These are phyloP conservation scores for Sungouiozyma ichnusensis DNA, from an alignment of 805 yeast species.

Conservation along the genomic window DNA sequence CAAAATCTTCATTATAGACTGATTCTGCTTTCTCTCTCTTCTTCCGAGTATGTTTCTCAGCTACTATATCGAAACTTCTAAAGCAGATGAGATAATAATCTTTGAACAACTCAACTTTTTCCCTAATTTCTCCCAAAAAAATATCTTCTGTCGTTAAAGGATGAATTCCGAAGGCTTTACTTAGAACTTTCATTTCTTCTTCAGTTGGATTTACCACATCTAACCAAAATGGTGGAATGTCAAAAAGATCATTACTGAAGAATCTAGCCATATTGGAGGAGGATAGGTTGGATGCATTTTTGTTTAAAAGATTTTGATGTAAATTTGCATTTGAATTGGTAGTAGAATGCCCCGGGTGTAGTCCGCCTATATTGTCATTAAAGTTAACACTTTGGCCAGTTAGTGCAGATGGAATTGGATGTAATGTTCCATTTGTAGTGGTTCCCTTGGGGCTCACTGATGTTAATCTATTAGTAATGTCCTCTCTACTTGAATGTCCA, in stretches of 20 bases:
- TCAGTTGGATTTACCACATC: conserved; percentile 90
- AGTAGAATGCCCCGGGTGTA: not conserved
- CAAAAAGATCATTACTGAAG: conserved; percentile 10
- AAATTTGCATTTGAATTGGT: not conserved
- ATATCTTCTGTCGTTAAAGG: conserved; percentile 96
- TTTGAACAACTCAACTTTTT: conserved; percentile 85
- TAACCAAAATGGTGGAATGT: conserved; percentile 76
- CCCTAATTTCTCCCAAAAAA: conserved; percentile 85
- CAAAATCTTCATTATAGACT: not conserved
- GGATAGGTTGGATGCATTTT: conserved; percentile 9
- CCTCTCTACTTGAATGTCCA: conserved; percentile 1
- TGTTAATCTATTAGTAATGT: conserved; percentile 3
- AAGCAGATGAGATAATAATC: conserved; percentile 90
- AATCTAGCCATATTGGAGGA: not conserved
- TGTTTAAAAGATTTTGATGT: conserved; percentile 5
- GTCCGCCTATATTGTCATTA: conserved; percentile 1
- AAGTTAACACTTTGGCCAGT: not conserved
- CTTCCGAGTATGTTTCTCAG: conserved; percentile 50
- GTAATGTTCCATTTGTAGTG: not conserved
- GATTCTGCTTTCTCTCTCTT: conserved; percentile 32
- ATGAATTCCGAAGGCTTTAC: conserved; percentile 88
- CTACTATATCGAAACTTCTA: conserved; percentile 69
- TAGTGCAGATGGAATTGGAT: conserved; percentile 1
- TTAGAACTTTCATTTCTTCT: conserved; percentile 87
- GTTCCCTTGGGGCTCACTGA: conserved; percentile 6